A percentile compares a stretch with the other conserved stretches of the same genome.
These are phyloP conservation scores for Mucor velutinosus DNA, from an alignment of 371 early-diverging fungal genomes.

Conservation along the genomic window DNA sequence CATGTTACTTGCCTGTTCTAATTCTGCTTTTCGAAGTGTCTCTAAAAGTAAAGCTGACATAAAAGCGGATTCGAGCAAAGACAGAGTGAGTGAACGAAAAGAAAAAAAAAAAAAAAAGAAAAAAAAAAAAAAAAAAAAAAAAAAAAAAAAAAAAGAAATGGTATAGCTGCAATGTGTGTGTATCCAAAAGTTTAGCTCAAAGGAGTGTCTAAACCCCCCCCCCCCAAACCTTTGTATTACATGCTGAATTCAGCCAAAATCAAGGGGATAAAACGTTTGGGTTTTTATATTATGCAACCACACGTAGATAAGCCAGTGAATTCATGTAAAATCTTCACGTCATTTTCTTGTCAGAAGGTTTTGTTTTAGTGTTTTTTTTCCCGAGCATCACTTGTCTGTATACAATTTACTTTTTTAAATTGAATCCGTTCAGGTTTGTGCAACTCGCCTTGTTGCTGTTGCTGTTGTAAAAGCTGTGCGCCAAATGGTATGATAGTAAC, in stretches of 20 bases:
- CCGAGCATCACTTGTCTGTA: slow-evolving; percentile 1
- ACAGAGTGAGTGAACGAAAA: neutral
- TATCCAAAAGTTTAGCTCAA: neutral
- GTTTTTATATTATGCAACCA: slow-evolving; percentile 5
- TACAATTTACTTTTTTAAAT: slow-evolving; percentile 5
- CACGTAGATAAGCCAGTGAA: neutral
- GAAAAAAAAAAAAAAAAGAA: neutral
- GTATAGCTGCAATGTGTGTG: neutral
- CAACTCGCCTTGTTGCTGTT: neutral
- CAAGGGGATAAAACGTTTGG: slow-evolving; percentile 2
- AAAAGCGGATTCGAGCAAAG: neutral
- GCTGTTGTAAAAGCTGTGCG: neutral
- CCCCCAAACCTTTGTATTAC: neutral
- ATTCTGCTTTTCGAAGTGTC: slow-evolving; percentile 40
- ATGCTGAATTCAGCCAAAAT: neutral
- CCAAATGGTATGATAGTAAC: neutral
- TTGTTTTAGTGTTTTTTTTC: slow-evolving; percentile 4
- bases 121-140: neutral
- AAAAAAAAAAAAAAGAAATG: neutral
- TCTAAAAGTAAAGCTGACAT: slow-evolving; percentile 38
- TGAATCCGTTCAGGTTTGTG: slow-evolving; percentile 3
- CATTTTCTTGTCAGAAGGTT: slow-evolving; percentile 8
- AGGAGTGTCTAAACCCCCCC: neutral
- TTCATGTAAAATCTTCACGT: neutral
- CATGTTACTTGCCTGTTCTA: slow-evolving; percentile 37